Evolutionary conservation across 2,329 filamentous ascomycete genomes (phyloP).

Genomic region (Penicillium psychrosexuale): DNA sequence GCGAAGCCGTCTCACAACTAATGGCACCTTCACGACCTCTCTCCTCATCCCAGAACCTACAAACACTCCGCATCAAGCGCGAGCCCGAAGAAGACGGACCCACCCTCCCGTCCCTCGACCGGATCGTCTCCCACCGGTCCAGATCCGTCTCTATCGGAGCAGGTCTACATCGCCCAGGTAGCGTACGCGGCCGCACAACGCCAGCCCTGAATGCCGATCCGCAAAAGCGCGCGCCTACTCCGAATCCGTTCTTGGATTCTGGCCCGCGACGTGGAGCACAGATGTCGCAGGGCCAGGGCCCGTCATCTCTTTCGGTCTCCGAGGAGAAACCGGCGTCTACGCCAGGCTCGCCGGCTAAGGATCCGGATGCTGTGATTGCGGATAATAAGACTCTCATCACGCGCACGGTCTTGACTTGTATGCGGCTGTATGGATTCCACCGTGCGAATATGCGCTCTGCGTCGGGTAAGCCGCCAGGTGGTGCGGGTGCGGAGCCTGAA

Average conservation of each 20-base stretch:
- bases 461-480: conserved; percentile 12
- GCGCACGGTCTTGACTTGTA: conserved; percentile 43
- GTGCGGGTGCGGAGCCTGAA: conserved; percentile 9
- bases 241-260: conserved; percentile 27
- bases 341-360: conserved; percentile 25
- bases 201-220: conserved; percentile 14
- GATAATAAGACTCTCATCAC: conserved; percentile 43
- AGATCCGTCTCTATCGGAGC: conserved; percentile 35
- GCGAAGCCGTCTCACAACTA: conserved; percentile 40
- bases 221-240: conserved; percentile 23
- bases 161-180: conserved; percentile 23
- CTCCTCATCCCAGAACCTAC: conserved; percentile 30
- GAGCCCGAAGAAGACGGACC: conserved; percentile 33
- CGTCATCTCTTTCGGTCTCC: conserved; percentile 13
- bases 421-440: conserved; percentile 45
- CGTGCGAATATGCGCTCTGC: conserved; percentile 27
- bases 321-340: conserved; percentile 15
- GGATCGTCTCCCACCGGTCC: conserved; percentile 28
- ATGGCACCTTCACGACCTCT: conserved; percentile 35
- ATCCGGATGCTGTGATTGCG: conserved; percentile 30
- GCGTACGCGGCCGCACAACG: conserved; percentile 15
- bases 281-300: conserved; percentile 9
- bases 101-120: conserved; percentile 28
- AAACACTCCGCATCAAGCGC: conserved; percentile 34
- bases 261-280: conserved; percentile 9